Base-by-base conservation (phyloP, 768 basidiomycete species). In the Coprinopsis marcescibilis region DNA sequence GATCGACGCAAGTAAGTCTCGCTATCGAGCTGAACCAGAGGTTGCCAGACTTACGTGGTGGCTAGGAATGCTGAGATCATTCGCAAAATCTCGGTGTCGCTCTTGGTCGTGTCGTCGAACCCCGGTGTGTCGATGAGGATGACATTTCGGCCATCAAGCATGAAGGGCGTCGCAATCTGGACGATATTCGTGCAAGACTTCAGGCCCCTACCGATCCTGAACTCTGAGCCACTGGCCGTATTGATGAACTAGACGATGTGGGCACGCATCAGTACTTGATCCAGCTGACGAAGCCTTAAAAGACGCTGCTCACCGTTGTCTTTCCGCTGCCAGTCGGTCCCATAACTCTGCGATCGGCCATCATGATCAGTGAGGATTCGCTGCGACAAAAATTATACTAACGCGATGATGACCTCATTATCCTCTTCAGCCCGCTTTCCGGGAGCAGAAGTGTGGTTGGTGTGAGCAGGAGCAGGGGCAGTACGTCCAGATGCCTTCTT, bases 51-150 rank as follows among this genome's bases (percentile, higher is more conserved):
- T 48, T 50, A 70, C 68, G 63, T 54, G 12, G 56, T 56, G 4
- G 63, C 55, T 32, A 72, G 57, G 49, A 65, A 69, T 37, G 70
- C 48, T 0, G 77, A 71, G 21, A 78, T 78, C 67, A 75, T 68
- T 35, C 65, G 69, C 30, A 78, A 59, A 12, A 79, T 60, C 13
- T 72, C 73, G 0, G 70, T 65, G 43, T 78, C 77, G 37, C 66
- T 72, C 39, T 63, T 65, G 2, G 58, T 65, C 2, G 76, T 73
- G 53, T 80, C 77, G 50, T 79, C 79, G 46, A 80, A 81, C 4
- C 80, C 80, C 0, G 80, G 79, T 0, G 80, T 81, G 52, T 81
- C 80, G 37, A 82, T 70, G 14, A 82, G 56, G 0, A 62, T 70
- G 27, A 80, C 64, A 13, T 45, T 55, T 8, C 59, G 60, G 2